These are phyloP conservation scores for Neodidymelliopsis sp. DNA, from an alignment of 2,329 filamentous ascomycete species.

Conservation along the genomic window DNA sequence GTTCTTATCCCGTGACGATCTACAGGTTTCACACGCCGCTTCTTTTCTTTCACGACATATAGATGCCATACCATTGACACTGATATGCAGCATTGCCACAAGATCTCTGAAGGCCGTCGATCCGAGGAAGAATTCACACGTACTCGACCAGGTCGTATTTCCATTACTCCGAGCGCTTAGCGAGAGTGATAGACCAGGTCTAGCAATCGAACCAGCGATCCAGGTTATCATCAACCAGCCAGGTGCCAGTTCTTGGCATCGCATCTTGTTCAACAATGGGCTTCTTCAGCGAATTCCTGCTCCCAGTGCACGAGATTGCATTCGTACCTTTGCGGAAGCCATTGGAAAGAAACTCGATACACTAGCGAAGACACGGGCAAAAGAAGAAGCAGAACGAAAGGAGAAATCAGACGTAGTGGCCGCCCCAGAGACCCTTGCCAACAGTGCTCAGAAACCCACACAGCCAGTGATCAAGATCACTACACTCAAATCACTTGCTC, in stretches of 20 bases:
- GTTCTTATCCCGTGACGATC: conserved; percentile 31
- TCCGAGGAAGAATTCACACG: conserved; percentile 8
- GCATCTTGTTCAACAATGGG: conserved; percentile 40
- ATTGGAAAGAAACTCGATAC: conserved; percentile 38
- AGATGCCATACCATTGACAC: conserved; percentile 25
- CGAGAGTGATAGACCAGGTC: conserved; percentile 40
- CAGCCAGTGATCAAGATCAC: conserved; percentile 50
- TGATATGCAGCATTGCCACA: conserved; percentile 27
- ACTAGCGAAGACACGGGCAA: conserved; percentile 21
- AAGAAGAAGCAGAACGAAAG: neutral
- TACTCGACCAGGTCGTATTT: conserved; percentile 34
- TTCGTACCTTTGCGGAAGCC: conserved; percentile 37
- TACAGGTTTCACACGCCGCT: conserved; percentile 13
- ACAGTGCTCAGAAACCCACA: neutral
- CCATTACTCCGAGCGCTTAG: conserved; percentile 30
- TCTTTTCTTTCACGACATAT: conserved; percentile 13
- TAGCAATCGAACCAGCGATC: conserved; percentile 41
- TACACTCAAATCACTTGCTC: conserved; percentile 53
- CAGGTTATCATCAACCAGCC: conserved; percentile 41
- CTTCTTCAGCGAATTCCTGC: conserved; percentile 47
- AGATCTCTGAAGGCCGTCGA: conserved; percentile 22
- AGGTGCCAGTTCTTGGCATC: conserved; percentile 54
- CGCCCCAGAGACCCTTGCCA: neutral
- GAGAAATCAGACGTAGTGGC: neutral
- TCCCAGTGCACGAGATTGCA: conserved; percentile 35